phyloP scores from a whole-genome alignment of 139 green algal genomes.

The Closterium sp. region DNA sequence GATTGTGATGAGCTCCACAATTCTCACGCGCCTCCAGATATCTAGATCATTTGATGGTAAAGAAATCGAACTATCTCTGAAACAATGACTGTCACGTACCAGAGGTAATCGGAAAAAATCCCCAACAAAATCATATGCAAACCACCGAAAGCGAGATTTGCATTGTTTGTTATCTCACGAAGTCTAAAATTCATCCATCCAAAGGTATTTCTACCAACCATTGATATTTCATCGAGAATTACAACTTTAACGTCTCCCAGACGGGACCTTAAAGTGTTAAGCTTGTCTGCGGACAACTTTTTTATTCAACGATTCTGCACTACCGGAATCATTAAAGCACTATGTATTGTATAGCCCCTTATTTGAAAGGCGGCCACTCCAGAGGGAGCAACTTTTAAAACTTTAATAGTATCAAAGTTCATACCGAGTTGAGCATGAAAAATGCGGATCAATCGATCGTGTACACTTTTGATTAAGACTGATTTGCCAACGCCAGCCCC shows the following conservation, averaged over 20 bases:
- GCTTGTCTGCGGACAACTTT: not conserved
- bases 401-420: not conserved
- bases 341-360: not conserved
- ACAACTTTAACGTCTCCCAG: not conserved
- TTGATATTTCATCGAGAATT: not conserved
- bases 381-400: not conserved
- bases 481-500: not conserved
- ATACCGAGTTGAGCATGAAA: not conserved
- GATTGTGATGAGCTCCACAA: no score
- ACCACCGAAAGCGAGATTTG: no score
- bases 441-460: not conserved
- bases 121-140: no score
- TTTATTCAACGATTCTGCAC: not conserved
- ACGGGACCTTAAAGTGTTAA: not conserved
- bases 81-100: no score
- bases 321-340: not conserved
- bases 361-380: not conserved
- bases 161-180: no score
- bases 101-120: no score
- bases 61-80: no score
- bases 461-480: not conserved
- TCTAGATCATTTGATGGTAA: no score
- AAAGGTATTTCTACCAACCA: not conserved
- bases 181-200: no score
- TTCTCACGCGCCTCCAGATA: no score